Evolutionary conservation across 192 early-diverging fungal species (phyloP).

Genomic region (Helicostylum pulchrum): DNA sequence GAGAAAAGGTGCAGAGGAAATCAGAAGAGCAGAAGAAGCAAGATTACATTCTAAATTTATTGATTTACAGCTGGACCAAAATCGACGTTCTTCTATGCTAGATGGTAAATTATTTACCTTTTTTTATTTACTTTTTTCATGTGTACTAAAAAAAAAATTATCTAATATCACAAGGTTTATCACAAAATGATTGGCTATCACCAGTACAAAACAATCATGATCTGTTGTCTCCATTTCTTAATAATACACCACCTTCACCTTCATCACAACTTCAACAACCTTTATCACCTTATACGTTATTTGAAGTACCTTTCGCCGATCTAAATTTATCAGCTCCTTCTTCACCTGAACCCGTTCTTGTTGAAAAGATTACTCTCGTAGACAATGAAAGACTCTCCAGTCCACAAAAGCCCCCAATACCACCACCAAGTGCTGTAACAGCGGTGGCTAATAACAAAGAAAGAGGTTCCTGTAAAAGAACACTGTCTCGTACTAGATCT

Average conservation of each 20-base stretch:
- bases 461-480: conserved; percentile 11
- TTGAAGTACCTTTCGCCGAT: conserved; percentile 26
- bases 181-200: conserved; percentile 11
- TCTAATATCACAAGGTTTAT: conserved; percentile 9
- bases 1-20: conserved; percentile 34
- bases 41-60: conserved; percentile 25
- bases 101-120: not conserved
- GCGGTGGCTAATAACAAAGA: not conserved
- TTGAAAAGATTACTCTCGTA: not conserved
- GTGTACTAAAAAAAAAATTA: not conserved
- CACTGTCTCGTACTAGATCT: conserved; percentile 11
- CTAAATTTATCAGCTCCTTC: conserved; percentile 18
- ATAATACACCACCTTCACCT: conserved; percentile 18
- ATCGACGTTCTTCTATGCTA: conserved; percentile 6
- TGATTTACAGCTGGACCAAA: conserved; percentile 19
- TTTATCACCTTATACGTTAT: conserved; percentile 17
- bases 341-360: conserved; percentile 15
- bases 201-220: not conserved
- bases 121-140: not conserved
- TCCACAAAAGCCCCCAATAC: not conserved
- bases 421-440: no score
- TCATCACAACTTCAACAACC: conserved; percentile 14
- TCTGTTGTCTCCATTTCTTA: not conserved
- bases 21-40: conserved; percentile 29
- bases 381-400: not conserved